Conservation (phyloP, 345 rosid species). For the Hibiscus syriacus region DNA sequence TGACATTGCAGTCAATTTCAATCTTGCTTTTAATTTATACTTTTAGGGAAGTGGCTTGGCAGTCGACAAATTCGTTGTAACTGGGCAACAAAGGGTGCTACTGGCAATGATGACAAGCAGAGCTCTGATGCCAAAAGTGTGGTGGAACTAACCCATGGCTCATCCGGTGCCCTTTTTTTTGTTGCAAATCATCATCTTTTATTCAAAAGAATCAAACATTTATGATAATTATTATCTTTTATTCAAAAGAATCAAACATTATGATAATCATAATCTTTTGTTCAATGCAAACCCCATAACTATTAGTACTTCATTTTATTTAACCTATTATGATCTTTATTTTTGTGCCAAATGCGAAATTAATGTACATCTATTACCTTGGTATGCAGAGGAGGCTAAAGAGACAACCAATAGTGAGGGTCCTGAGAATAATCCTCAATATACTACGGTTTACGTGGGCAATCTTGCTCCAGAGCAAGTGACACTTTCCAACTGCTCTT, state of each 20-base stretch:
- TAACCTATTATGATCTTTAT: neutral
- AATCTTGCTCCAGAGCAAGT: constrained; percentile 84
- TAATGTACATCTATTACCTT: constrained; percentile 4
- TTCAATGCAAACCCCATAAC: neutral
- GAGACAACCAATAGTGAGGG: constrained; percentile 65
- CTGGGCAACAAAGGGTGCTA: constrained; percentile 97
- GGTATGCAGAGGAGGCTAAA: constrained; percentile 77
- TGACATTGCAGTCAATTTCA: neutral
- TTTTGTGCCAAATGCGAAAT: neutral
- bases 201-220: neutral
- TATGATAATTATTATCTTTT: neutral
- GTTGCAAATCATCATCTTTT: neutral
- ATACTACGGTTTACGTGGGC: constrained; percentile 94
- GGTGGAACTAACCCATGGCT: constrained; percentile 78
- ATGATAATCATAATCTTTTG: too few relatives aligned
- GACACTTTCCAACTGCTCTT: neutral
- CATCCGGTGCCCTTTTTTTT: constrained; percentile 54
- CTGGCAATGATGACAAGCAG: constrained; percentile 70
- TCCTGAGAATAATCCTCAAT: constrained; percentile 88
- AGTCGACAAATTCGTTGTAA: constrained; percentile 93
- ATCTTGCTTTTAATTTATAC: neutral
- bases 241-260: too few relatives aligned
- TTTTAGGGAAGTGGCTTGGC: constrained; percentile 89
- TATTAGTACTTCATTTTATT: neutral
- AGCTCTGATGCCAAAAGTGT: constrained; percentile 80